These are phyloP conservation scores for Hygrophorus russula DNA, from an alignment of 768 basidiomycete species.

Conservation along the genomic window DNA sequence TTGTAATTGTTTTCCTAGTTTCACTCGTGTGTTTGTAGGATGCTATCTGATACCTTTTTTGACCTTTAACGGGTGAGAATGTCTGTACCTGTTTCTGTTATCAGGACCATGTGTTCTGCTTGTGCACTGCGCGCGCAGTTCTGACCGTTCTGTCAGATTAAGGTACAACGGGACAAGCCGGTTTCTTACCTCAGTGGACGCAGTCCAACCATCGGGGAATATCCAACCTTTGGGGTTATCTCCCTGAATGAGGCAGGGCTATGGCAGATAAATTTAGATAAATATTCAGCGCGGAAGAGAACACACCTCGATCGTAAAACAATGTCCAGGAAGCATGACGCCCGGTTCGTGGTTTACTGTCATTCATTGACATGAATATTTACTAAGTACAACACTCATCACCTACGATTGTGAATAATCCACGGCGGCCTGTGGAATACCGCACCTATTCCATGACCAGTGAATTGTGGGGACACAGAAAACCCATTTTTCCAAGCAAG, in stretches of 20 bases:
- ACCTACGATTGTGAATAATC: constrained; percentile 68
- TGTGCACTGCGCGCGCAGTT: constrained; percentile 77
- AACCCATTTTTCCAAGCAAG: constrained; percentile 31
- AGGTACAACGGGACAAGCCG: neutral
- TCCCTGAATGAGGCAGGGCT: constrained; percentile 78
- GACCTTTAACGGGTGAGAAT: constrained; percentile 45
- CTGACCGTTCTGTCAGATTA: constrained; percentile 21
- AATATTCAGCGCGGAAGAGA: neutral
- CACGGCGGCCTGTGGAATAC: constrained; percentile 75
- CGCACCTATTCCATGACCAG: constrained; percentile 81
- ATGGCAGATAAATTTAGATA: neutral
- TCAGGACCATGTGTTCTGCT: constrained; percentile 81
- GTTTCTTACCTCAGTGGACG: constrained; percentile 64
- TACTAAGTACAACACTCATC: neutral
- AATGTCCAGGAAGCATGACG: constrained; percentile 73
- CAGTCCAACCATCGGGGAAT: constrained; percentile 90
- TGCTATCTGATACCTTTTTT: neutral
- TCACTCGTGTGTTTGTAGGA: constrained; percentile 7
- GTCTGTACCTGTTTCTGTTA: constrained; percentile 70
- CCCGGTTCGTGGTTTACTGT: constrained; percentile 78
- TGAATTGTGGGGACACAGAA: constrained; percentile 61
- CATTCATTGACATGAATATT: neutral
- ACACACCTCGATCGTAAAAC: constrained; percentile 84
- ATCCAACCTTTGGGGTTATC: constrained; percentile 55
- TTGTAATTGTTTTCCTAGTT: constrained; percentile 9